Evolutionary conservation across 2,329 filamentous ascomycete genomes (phyloP).

Genomic region (Ascochyta koolunga): DNA sequence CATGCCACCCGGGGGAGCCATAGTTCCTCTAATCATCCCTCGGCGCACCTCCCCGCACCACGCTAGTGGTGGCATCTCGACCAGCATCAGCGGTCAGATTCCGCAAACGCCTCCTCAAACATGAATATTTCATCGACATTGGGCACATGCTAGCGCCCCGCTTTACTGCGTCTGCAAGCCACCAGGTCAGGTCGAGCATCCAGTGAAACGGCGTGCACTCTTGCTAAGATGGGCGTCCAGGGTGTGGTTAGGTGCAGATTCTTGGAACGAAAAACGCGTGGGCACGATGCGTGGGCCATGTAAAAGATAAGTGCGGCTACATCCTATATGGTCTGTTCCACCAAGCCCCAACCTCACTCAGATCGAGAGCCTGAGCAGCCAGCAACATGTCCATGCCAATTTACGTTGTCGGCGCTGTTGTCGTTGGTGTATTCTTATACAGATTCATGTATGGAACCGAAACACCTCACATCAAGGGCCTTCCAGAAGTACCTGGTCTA

Average conservation of each 20-base stretch:
- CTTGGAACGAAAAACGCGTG: neutral
- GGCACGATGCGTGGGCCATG: slow-evolving; percentile 7
- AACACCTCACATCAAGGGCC: slow-evolving; percentile 55
- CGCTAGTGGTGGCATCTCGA: slow-evolving; percentile 6
- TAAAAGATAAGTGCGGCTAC: slow-evolving; percentile 11
- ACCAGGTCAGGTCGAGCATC: slow-evolving; percentile 8
- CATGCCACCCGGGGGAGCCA: neutral
- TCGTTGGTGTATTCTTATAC: slow-evolving; percentile 49
- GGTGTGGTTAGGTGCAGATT: slow-evolving; percentile 12
- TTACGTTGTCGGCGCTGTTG: slow-evolving; percentile 49
- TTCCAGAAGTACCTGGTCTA: slow-evolving; percentile 55
- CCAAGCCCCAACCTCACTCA: neutral
- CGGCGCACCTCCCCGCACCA: slow-evolving; percentile 14
- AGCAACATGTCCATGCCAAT: slow-evolving; percentile 49
- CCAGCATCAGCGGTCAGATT: slow-evolving; percentile 13
- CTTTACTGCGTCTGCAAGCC: slow-evolving; percentile 8
- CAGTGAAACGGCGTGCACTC: slow-evolving; percentile 8
- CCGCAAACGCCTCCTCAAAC: slow-evolving; percentile 8
- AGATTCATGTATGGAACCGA: slow-evolving; percentile 54
- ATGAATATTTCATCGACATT: neutral
- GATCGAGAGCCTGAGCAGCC: neutral
- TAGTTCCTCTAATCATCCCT: neutral
- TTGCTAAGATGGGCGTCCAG: slow-evolving; percentile 5
- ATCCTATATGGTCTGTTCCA: neutral
- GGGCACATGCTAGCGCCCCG: slow-evolving; percentile 6